phyloP scores from a whole-genome alignment of 805 yeast genomes.

The Saturnispora serradocipensis region DNA sequence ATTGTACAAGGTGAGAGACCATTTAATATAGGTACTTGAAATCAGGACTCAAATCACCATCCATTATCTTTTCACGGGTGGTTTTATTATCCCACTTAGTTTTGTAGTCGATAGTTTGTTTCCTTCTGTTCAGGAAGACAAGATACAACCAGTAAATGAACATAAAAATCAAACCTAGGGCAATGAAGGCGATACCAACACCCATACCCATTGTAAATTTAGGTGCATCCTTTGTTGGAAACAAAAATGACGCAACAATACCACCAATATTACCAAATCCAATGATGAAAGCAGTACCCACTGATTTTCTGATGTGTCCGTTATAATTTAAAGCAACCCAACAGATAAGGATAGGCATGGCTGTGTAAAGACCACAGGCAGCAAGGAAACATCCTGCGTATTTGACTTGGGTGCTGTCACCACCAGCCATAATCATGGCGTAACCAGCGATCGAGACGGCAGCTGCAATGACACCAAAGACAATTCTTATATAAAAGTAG shows the following conservation, averaged over 20 bases:
- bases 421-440: conserved; percentile 38
- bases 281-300: conserved; percentile 43
- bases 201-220: conserved; percentile 45
- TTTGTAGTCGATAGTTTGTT: conserved; percentile 25
- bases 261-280: conserved; percentile 74
- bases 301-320: conserved; percentile 51
- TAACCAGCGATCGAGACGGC: conserved; percentile 43
- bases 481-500: conserved; percentile 35
- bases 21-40: conserved; percentile 37
- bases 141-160: conserved; percentile 27
- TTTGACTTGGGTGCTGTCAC: conserved; percentile 32
- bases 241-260: conserved; percentile 51
- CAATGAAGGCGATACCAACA: conserved; percentile 40
- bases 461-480: conserved; percentile 28
- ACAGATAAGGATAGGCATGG: conserved; percentile 63
- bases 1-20: neutral
- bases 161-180: conserved; percentile 31
- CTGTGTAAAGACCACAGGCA: conserved; percentile 50
- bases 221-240: conserved; percentile 50
- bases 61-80: conserved; percentile 25
- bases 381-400: conserved; percentile 58
- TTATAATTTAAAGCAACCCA: conserved; percentile 56
- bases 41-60: conserved; percentile 34
- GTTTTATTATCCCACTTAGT: conserved; percentile 23
- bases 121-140: conserved; percentile 27